Evolutionary conservation across 306 rosid species (phyloP).

Genomic region (Castanea mollissima): DNA sequence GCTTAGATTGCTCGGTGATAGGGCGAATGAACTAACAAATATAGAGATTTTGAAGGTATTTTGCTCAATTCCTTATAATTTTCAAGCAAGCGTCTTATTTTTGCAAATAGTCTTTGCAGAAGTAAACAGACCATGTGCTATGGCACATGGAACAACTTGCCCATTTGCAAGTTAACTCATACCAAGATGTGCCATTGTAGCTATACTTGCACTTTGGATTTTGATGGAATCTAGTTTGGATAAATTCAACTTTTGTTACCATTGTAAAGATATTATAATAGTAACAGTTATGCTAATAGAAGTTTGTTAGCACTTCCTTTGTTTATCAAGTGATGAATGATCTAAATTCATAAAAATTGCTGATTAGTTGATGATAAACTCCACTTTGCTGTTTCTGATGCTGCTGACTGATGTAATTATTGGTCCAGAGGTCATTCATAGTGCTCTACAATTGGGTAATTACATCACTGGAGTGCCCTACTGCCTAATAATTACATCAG

Average conservation of each 20-base stretch:
- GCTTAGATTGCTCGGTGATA: constrained; percentile 93
- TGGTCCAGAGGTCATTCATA: neutral
- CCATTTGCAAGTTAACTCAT: neutral
- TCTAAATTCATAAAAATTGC: neutral
- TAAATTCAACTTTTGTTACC: neutral
- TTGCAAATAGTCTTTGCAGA: neutral
- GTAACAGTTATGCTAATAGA: neutral
- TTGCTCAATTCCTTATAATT: constrained; percentile 21
- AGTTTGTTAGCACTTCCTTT: neutral
- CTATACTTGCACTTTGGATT: neutral
- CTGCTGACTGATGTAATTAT: neutral
- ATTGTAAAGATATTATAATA: neutral
- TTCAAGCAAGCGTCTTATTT: constrained; percentile 7
- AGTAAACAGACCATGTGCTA: neutral
- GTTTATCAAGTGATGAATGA: neutral
- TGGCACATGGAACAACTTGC: neutral
- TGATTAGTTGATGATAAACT: neutral
- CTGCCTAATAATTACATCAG: neutral
- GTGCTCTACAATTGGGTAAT: neutral
- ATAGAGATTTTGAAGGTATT: constrained; percentile 92
- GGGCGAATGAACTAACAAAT: constrained; percentile 81
- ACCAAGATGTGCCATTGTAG: neutral
- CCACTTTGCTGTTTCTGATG: neutral
- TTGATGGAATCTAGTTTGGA: neutral
- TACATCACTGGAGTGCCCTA: neutral